phyloP scores from a whole-genome alignment of 257 asterid genomes.

The Oldenlandia corymbosa region DNA sequence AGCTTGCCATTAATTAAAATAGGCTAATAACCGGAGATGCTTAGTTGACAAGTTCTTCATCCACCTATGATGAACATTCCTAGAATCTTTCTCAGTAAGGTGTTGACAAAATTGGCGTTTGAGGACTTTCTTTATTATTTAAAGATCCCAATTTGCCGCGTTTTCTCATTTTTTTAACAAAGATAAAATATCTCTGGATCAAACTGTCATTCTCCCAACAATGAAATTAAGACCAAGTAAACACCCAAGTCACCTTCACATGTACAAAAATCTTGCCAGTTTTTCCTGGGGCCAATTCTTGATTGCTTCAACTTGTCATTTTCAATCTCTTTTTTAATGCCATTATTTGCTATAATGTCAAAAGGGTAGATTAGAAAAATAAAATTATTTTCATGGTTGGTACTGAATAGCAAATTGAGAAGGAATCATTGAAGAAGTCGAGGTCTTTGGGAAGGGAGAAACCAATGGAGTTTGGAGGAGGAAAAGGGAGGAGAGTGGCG shows the following conservation, averaged over 20 bases:
- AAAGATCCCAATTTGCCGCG: background rate
- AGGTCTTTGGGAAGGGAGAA: conserved; percentile 30
- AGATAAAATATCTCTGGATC: background rate
- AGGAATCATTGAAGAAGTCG: conserved; percentile 20
- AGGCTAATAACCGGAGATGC: background rate
- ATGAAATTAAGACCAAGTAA: conserved; percentile 16
- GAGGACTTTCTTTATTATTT: background rate
- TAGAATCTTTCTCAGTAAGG: conserved; percentile 9
- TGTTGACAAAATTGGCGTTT: background rate
- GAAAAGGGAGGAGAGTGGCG: conserved; percentile 67
- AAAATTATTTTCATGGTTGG: background rate
- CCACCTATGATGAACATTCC: conserved; percentile 1
- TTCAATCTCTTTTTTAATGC: background rate
- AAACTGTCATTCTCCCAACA: background rate
- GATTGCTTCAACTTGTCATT: background rate
- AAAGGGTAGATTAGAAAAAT: no score
- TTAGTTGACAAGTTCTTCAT: conserved; percentile 3
- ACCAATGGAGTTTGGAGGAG: conserved; percentile 32
- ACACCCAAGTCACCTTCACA: background rate
- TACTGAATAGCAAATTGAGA: background rate
- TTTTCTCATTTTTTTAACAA: no score
- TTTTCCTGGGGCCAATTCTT: conserved; percentile 6
- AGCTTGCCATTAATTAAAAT: background rate
- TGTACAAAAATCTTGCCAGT: background rate
- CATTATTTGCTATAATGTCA: background rate